Percentiles rank a stretch among this genome's conserved stretches.
phyloP scores from a whole-genome alignment of 2,329 filamentous ascomycete genomes.

The Beauveria australis region DNA sequence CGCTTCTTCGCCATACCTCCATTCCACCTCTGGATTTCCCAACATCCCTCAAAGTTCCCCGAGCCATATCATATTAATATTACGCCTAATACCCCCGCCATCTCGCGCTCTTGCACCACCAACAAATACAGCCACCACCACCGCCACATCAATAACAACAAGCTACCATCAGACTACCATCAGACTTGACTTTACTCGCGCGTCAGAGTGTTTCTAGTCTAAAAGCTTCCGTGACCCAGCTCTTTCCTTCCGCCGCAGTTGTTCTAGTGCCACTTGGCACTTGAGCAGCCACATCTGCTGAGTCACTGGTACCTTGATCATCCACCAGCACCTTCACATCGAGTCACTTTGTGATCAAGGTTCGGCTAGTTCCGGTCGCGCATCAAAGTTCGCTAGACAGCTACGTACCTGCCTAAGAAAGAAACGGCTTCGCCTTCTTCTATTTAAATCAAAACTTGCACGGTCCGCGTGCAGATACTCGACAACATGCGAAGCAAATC shows the following conservation, averaged over 20 bases:
- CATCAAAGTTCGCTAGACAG: background rate
- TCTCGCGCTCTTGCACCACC: background rate
- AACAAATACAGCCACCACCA: background rate
- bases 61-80: background rate
- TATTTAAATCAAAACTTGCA: background rate
- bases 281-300: background rate
- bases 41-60: background rate
- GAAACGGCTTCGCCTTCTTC: background rate
- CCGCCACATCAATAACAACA: background rate
- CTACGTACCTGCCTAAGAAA: background rate
- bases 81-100: too few relatives aligned
- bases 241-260: background rate
- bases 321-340: background rate
- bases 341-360: background rate
- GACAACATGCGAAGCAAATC: constrained; percentile 5
- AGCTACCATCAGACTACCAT: background rate
- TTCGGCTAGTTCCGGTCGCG: background rate
- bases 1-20: background rate
- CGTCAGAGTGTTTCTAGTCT: too few relatives aligned
- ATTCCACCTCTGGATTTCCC: background rate
- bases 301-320: background rate
- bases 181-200: background rate
- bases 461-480: background rate
- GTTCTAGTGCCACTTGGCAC: background rate
- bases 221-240: too few relatives aligned